A percentile compares a stretch with the other conserved stretches of the same genome.
Evolutionary conservation across 2,329 filamentous ascomycete genomes (phyloP).

Genomic region (Grosmannia huntii): DNA sequence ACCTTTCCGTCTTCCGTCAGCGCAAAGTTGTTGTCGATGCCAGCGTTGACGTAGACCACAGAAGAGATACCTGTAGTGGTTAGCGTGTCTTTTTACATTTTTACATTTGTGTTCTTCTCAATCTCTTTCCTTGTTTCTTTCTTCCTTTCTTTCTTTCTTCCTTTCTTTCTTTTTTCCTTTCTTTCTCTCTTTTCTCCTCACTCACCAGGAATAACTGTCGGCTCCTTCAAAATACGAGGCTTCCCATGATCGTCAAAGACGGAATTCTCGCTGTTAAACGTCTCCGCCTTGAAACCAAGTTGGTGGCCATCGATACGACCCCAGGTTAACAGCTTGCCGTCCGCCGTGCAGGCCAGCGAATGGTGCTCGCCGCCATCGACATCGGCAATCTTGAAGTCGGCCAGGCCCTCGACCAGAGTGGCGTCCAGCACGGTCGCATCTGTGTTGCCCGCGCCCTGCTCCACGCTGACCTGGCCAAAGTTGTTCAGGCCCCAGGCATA

Average conservation of each 20-base stretch:
- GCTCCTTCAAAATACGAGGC: conserved; percentile 59
- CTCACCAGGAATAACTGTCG: conserved; percentile 46
- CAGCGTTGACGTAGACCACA: conserved; percentile 43
- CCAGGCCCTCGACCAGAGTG: conserved; percentile 51
- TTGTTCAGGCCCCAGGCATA: conserved; percentile 82
- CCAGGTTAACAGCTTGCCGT: conserved; percentile 47
- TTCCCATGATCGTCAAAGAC: conserved; percentile 51
- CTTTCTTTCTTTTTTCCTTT: neutral
- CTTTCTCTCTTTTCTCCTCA: neutral
- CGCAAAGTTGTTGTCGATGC: conserved; percentile 61
- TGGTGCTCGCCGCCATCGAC: conserved; percentile 64
- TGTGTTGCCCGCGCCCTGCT: conserved; percentile 49
- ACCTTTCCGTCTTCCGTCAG: conserved; percentile 56
- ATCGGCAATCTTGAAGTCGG: conserved; percentile 48
- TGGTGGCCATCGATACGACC: conserved; percentile 44
- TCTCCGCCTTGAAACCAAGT: conserved; percentile 42
- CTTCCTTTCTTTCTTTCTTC: neutral
- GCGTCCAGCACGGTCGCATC: conserved; percentile 63
- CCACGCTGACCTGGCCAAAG: conserved; percentile 62
- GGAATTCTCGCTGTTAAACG: conserved; percentile 43
- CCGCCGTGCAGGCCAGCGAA: conserved; percentile 48
- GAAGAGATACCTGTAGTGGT: conserved; percentile 33
- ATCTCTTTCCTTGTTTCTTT: no score
- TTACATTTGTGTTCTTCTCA: no score
- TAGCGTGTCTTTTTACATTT: neutral